A percentile compares a stretch with the other conserved stretches of the same genome.
Conservation (phyloP, 1,139 yeast species). For the Kodamaea arcana region DNA sequence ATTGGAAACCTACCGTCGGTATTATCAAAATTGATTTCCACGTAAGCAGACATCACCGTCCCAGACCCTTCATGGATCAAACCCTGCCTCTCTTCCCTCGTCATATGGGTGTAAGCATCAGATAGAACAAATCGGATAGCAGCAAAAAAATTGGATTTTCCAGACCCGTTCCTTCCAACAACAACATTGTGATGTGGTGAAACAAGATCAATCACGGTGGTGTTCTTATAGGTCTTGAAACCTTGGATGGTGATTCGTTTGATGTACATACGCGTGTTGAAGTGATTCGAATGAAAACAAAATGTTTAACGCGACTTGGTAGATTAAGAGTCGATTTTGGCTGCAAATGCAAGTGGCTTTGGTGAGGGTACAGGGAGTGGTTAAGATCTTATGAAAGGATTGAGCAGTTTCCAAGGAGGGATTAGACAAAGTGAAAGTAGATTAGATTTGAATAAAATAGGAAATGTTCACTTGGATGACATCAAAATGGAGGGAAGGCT, state of each 20-base stretch:
- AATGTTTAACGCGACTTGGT: slow-evolving; percentile 1
- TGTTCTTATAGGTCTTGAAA: slow-evolving; percentile 87
- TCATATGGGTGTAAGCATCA: slow-evolving; percentile 84
- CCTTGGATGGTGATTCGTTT: slow-evolving; percentile 73
- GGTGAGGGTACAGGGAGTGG: too few relatives aligned
- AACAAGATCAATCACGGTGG: slow-evolving; percentile 70
- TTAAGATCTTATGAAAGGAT: too few relatives aligned
- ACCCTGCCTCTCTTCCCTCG: slow-evolving; percentile 86
- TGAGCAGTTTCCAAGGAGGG: too few relatives aligned
- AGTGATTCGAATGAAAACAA: background rate
- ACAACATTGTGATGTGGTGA: slow-evolving; percentile 86
- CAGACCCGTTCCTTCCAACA: slow-evolving; percentile 94
- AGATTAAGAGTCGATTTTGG: too few relatives aligned
- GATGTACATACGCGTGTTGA: slow-evolving; percentile 30
- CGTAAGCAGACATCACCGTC: slow-evolving; percentile 89
- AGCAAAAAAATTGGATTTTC: slow-evolving; percentile 93
- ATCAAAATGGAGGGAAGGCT: too few relatives aligned
- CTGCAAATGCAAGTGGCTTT: too few relatives aligned
- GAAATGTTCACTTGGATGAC: too few relatives aligned
- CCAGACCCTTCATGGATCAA: slow-evolving; percentile 89
- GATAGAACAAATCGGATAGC: slow-evolving; percentile 91
- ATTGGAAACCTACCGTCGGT: slow-evolving; percentile 71
- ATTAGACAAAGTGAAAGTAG: too few relatives aligned
- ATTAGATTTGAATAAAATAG: too few relatives aligned
- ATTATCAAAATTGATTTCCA: slow-evolving; percentile 84